Base-by-base conservation (phyloP, 2,329 filamentous ascomycete genomes). In the Mariannaea elegans region DNA sequence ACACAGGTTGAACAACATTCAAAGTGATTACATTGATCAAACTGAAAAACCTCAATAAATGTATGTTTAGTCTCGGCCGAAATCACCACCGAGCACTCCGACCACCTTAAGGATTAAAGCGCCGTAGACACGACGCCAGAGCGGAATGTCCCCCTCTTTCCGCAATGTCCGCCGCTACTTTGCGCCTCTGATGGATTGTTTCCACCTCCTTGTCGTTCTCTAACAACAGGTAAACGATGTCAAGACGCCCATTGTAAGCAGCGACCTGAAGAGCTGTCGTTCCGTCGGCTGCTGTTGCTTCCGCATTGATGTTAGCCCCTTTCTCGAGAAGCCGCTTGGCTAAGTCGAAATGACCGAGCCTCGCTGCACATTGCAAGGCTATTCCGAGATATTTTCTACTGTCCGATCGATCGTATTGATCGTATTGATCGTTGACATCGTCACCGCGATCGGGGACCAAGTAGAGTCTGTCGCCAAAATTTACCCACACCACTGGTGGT, bases 341-440 rank as follows among this genome's bases (percentile, higher is more conserved):
- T 12, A 56, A 45, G 0, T 46, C 24, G 2, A 66, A 29, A 14
- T 65, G 6, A 0, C 64, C 61, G 3, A 1, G 8, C 0, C 23
- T 31, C 0, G 57, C 63, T 0, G 57, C 57, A n/a, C 0, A 42
- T 10, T 58, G 56, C 1, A 67, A 41, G 1, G 64, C 51, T 0
- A 62, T 66, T 1, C 46, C 53, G 1, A 31, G 2, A 1, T 1
- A 1, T 2, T 0, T 1, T 7, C 1, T 0, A 2, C 16, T n/a
- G n/a, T n/a, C n/a, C n/a, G n/a, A n/a, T n/a, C n/a, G n/a, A n/a
- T n/a, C n/a, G n/a, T n/a, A n/a, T n/a, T n/a, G n/a, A n/a, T n/a
- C n/a, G n/a, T 0, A 59, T 13, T 9, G 36, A 2, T 72, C 72
- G 50, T 80, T 73, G 13, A 80, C 54, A 13, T 79, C 60, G 7